A percentile compares a stretch with the other conserved stretches of the same genome.
These are phyloP conservation scores for Candida oleophila DNA, from an alignment of 805 yeast genomes.

Conservation along the genomic window DNA sequence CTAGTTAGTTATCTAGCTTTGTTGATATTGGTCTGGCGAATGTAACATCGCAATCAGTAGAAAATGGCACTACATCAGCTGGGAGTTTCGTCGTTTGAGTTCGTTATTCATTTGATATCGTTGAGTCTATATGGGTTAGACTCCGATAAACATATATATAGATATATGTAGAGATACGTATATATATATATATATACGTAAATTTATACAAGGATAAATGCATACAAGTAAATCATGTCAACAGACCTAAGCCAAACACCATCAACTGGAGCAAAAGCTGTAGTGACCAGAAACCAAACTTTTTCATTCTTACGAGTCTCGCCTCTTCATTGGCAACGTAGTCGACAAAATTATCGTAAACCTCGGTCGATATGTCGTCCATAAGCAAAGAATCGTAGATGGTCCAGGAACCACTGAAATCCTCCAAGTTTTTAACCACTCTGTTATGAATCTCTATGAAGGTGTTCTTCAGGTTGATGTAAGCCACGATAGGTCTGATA, in stretches of 20 bases:
- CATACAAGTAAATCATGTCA: constrained; percentile 10
- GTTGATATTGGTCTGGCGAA: constrained; percentile 47
- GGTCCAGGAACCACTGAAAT: constrained; percentile 97
- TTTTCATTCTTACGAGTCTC: constrained; percentile 65
- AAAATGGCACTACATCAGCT: no score
- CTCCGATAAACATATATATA: no score
- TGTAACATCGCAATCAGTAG: no score
- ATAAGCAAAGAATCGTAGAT: constrained; percentile 84
- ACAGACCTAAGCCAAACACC: constrained; percentile 77
- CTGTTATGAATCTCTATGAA: constrained; percentile 85
- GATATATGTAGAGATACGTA: neutral
- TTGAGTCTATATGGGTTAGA: neutral
- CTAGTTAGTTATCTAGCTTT: constrained; percentile 50
- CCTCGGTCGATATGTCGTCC: constrained; percentile 88
- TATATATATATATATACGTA: neutral
- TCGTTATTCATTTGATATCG: neutral
- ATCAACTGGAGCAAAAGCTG: constrained; percentile 81
- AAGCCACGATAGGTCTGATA: constrained; percentile 92
- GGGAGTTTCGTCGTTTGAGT: neutral
- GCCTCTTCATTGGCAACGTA: constrained; percentile 88
- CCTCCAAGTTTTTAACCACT: constrained; percentile 72
- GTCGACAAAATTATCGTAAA: constrained; percentile 84
- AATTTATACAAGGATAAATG: no score
- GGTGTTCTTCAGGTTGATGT: constrained; percentile 86
- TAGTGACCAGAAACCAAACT: constrained; percentile 90